Evolutionary conservation across 768 basidiomycete genomes (phyloP).

Genomic region (Naematelia encephala): DNA sequence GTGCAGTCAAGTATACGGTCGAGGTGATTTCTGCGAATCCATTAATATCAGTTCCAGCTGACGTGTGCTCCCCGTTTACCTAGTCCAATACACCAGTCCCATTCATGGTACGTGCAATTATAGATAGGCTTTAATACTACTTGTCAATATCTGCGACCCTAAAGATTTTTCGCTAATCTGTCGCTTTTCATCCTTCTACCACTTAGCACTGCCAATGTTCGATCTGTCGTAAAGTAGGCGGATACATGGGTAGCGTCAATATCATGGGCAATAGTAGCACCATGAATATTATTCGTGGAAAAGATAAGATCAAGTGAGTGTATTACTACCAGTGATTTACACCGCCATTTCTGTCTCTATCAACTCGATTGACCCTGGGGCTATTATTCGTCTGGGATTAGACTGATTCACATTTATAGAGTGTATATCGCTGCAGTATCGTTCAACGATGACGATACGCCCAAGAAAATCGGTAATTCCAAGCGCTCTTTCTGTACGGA

Average conservation of each 20-base stretch:
- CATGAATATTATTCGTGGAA: constrained; percentile 40
- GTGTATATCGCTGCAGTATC: constrained; percentile 36
- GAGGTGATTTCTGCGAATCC: too few relatives aligned
- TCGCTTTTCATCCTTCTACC: too few relatives aligned
- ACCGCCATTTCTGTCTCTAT: neutral
- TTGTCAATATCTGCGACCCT: too few relatives aligned
- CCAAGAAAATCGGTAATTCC: constrained; percentile 27
- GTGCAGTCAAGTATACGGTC: constrained; percentile 42
- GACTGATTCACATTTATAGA: constrained; percentile 3
- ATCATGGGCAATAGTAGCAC: constrained; percentile 49
- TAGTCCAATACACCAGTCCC: constrained; percentile 49
- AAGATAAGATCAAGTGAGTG: constrained; percentile 47
- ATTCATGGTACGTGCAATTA: constrained; percentile 28
- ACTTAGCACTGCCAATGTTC: constrained; percentile 47
- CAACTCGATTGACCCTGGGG: too few relatives aligned
- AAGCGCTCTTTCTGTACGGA: constrained; percentile 44
- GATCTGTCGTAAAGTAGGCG: constrained; percentile 49
- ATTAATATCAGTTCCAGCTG: neutral
- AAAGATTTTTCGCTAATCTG: too few relatives aligned
- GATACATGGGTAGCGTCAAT: constrained; percentile 50
- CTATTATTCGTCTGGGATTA: too few relatives aligned
- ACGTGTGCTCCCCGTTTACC: neutral
- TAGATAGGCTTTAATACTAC: neutral
- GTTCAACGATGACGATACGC: constrained; percentile 41
- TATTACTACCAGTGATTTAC: neutral